phyloP scores from a whole-genome alignment of 495 filamentous ascomycete species.

The Talaromyces trachyspermus region DNA sequence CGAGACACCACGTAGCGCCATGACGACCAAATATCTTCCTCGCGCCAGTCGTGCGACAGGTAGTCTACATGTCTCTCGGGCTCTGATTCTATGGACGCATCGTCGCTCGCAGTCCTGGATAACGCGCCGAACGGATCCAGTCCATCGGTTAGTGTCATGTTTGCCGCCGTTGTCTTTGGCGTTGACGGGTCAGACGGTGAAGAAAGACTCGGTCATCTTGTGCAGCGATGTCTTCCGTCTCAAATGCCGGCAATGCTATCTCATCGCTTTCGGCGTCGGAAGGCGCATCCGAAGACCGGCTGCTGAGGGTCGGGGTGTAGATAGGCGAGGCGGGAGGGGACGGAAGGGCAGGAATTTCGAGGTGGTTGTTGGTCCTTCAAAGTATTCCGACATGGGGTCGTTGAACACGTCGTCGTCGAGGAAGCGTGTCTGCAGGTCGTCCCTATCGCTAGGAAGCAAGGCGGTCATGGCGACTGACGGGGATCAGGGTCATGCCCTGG shows the following conservation, averaged over 20 bases:
- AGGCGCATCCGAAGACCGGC: slow-evolving; percentile 48
- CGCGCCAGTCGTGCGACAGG: slow-evolving; percentile 87
- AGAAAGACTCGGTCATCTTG: neutral
- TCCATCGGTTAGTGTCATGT: slow-evolving; percentile 22
- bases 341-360: slow-evolving; percentile 19
- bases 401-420: slow-evolving; percentile 15
- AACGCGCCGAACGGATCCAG: slow-evolving; percentile 36
- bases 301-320: slow-evolving; percentile 52
- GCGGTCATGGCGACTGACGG: slow-evolving; percentile 32
- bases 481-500: too few relatives aligned
- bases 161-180: slow-evolving; percentile 28
- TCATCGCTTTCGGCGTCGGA: slow-evolving; percentile 45
- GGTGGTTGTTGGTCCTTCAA: slow-evolving; percentile 20
- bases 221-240: slow-evolving; percentile 23
- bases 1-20: slow-evolving; percentile 87
- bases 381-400: slow-evolving; percentile 28
- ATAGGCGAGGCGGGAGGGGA: slow-evolving; percentile 19
- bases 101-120: slow-evolving; percentile 59
- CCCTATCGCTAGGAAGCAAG: slow-evolving; percentile 32
- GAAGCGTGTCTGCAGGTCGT: slow-evolving; percentile 16
- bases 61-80: slow-evolving; percentile 95
- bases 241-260: slow-evolving; percentile 52
- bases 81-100: slow-evolving; percentile 66
- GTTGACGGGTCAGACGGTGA: slow-evolving; percentile 11
- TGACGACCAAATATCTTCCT: slow-evolving; percentile 97